Base-by-base conservation (phyloP, 1,139 yeast species). In the Yamadazyma conglobata region DNA sequence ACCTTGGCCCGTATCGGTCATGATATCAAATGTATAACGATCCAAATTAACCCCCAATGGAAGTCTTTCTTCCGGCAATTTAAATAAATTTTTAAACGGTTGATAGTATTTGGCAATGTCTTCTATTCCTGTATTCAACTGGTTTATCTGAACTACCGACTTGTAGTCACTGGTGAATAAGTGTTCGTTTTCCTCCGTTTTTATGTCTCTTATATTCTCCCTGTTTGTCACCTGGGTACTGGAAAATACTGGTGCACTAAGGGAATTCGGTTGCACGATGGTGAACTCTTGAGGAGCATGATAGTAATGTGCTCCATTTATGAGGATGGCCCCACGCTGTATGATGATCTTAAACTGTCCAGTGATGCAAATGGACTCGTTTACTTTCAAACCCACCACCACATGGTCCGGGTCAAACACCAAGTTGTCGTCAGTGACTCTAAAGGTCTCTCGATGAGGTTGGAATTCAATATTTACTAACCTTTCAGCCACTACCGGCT, bases 271-370 rank as follows among this genome's bases (percentile, higher is more conserved):
- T 13, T 83, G 78, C 38, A 73, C 52, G 8, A 78, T 56, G 2
- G 50, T 45, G 22, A 47, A 48, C 12, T 31, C 39, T 19, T 60
- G 48, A 0, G 49, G 44, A 14, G 60, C 50, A 19, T 60, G 53
- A 1, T 78, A 58, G 38, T 67, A 68, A 43, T 70, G 74, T 10
- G 64, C 58, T 3, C 73, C 68, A 20, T 83, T 82, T 28, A 82
- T 62, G 8, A 78, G 49, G 0, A 64, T 48, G 0, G 79, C 75
- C 10, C 95, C 95, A 44, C 75, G 60, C 31, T 73, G 64, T 1
- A 85, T 61, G 5, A 59, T 57, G 15, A 85, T 30, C 6, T 42
- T 48, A 44, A 70, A 80, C 40, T 74, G 78, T 0, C 95, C 95
- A 25, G 69, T 64, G 2, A 84, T 37, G 19, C 77, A 54, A 3